Conservation (phyloP, 2,329 filamentous ascomycete species). For the Aspergillus sp. region DNA sequence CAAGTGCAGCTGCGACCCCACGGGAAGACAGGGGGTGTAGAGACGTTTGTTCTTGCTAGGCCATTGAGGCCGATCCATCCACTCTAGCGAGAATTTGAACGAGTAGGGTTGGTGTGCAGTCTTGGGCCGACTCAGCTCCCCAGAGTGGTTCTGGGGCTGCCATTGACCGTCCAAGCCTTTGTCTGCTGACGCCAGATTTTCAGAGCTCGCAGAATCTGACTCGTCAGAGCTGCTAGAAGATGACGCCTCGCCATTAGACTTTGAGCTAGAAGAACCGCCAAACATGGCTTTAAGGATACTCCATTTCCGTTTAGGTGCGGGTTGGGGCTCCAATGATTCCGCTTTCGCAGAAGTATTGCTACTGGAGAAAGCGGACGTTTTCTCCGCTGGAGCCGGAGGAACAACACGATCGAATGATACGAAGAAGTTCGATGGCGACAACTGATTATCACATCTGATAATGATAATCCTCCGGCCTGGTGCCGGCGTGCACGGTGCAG, state of each 20-base stretch:
- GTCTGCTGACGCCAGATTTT: constrained; percentile 27
- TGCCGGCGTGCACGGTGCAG: constrained; percentile 79
- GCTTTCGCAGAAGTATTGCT: constrained; percentile 30
- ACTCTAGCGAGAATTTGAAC: constrained; percentile 71
- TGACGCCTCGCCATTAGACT: constrained; percentile 45
- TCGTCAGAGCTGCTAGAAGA: constrained; percentile 43
- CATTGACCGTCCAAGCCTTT: constrained; percentile 32
- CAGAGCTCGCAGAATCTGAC: constrained; percentile 31
- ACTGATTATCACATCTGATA: constrained; percentile 73
- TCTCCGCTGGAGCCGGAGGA: constrained; percentile 36
- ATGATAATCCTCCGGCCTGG: constrained; percentile 86
- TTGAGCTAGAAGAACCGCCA: constrained; percentile 46
- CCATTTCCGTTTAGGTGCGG: constrained; percentile 49
- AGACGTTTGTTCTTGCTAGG: constrained; percentile 56
- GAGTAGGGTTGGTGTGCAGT: constrained; percentile 57
- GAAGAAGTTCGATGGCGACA: constrained; percentile 56
- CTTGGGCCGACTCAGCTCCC: constrained; percentile 35
- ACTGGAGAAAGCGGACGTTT: constrained; percentile 37
- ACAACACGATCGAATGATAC: constrained; percentile 66
- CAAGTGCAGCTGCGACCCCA: constrained; percentile 56
- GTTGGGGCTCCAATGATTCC: constrained; percentile 26
- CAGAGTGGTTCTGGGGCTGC: constrained; percentile 23
- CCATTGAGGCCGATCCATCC: constrained; percentile 56
- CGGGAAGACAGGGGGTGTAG: constrained; percentile 58
- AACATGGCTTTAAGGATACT: constrained; percentile 54